Conservation (phyloP, 2,329 filamentous ascomycete species). For the Apiospora hydei region DNA sequence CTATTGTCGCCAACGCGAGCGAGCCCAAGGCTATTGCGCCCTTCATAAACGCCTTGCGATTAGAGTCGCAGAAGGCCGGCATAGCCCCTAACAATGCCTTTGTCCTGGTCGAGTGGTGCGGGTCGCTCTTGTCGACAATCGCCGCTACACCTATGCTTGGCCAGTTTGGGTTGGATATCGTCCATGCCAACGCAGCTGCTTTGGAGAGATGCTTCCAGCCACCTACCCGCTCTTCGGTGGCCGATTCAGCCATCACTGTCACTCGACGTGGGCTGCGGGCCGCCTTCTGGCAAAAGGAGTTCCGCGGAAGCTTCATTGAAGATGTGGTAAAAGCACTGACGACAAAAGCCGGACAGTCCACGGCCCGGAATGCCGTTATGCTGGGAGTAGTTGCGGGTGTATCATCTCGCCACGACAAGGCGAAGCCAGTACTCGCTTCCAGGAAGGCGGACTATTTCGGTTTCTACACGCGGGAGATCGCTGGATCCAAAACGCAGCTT, state of each 20-base stretch:
- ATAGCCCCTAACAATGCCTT: constrained; percentile 85
- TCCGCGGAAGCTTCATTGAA: constrained; percentile 66
- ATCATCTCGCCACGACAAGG: constrained; percentile 72
- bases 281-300: constrained; percentile 66
- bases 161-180: constrained; percentile 68
- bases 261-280: constrained; percentile 82
- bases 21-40: constrained; percentile 66
- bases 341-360: constrained; percentile 68
- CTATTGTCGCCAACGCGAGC: constrained; percentile 66
- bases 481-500: constrained; percentile 78
- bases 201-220: constrained; percentile 79
- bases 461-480: constrained; percentile 85
- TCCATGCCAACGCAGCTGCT: constrained; percentile 73
- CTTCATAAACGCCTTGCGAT: constrained; percentile 71
- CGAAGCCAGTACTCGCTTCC: constrained; percentile 67
- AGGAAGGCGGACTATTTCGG: constrained; percentile 77
- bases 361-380: constrained; percentile 75
- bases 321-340: constrained; percentile 72
- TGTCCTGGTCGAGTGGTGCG: constrained; percentile 90
- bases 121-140: constrained; percentile 76
- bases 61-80: constrained; percentile 77
- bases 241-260: constrained; percentile 76
- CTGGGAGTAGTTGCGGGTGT: constrained; percentile 90
- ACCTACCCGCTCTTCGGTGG: constrained; percentile 68
- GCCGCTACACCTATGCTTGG: constrained; percentile 69